Conservation (phyloP, 805 yeast genomes). For the Cyberlindnera galapagoensis region DNA sequence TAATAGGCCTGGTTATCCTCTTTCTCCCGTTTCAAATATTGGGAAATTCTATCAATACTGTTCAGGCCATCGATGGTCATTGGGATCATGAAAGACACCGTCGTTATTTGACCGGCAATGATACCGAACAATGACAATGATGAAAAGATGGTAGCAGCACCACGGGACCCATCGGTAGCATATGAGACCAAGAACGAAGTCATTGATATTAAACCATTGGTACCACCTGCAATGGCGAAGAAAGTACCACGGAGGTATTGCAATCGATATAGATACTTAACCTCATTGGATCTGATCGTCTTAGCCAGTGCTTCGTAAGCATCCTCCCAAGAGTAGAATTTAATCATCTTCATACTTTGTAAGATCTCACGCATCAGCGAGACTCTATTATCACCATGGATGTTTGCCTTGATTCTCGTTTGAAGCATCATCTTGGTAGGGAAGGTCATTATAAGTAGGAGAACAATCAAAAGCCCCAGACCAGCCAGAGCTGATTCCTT, state of each 20-base stretch:
- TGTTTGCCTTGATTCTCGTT: constrained; percentile 44
- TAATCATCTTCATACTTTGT: constrained; percentile 55
- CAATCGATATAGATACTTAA: constrained; percentile 43
- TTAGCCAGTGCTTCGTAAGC: constrained; percentile 51
- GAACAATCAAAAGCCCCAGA: constrained; percentile 36
- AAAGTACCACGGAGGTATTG: constrained; percentile 39
- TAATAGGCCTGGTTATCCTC: constrained; percentile 27
- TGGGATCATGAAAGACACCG: constrained; percentile 58
- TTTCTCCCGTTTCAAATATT: constrained; percentile 33
- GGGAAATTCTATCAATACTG: constrained; percentile 52
- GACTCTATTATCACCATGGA: constrained; percentile 55
- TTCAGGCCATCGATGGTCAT: constrained; percentile 55
- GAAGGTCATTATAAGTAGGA: constrained; percentile 35
- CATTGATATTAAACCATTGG: constrained; percentile 40
- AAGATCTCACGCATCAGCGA: constrained; percentile 49
- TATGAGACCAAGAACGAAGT: constrained; percentile 34
- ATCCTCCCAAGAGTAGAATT: constrained; percentile 77
- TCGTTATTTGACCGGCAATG: constrained; percentile 49
- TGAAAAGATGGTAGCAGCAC: constrained; percentile 56
- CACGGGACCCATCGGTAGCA: constrained; percentile 27
- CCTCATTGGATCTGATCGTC: constrained; percentile 47
- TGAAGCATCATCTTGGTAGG: constrained; percentile 38
- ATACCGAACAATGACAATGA: constrained; percentile 59
- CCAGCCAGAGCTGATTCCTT: constrained; percentile 65
- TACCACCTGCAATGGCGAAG: constrained; percentile 40